Percentiles rank a stretch among this genome's conserved stretches.
Evolutionary conservation across 1,284 basidiomycete species (phyloP).

Genomic region (Ustilago hordei): DNA sequence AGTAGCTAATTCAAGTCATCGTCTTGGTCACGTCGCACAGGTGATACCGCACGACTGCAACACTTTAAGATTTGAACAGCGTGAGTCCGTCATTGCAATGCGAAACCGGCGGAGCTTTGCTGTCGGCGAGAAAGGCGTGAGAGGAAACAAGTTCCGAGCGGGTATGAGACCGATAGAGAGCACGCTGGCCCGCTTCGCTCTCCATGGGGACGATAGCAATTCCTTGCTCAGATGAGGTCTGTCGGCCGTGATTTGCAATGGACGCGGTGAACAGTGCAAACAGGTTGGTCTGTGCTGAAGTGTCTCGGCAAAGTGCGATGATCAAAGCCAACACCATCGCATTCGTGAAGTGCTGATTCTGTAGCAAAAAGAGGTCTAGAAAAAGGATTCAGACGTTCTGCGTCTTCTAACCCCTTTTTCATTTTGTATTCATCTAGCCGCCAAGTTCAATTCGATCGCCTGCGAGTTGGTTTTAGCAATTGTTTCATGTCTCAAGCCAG

Average conservation of each 20-base stretch:
- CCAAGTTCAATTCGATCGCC: background rate
- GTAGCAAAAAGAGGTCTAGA: background rate
- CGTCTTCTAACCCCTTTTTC: conserved; percentile 5
- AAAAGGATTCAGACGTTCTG: conserved; percentile 28
- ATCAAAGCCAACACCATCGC: no score
- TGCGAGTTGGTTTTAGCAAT: background rate
- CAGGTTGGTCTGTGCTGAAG: no score
- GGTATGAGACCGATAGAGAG: conserved; percentile 1
- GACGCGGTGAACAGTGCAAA: background rate
- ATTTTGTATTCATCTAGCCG: background rate
- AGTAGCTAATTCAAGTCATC: background rate
- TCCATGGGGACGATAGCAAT: background rate
- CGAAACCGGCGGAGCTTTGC: background rate
- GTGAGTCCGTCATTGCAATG: background rate
- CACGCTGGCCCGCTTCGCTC: background rate
- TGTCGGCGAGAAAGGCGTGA: background rate
- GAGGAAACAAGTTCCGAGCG: conserved; percentile 6
- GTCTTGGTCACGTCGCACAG: background rate
- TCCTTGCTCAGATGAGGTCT: background rate
- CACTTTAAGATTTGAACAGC: background rate
- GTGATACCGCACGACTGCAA: background rate
- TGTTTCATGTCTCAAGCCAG: background rate
- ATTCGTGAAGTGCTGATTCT: background rate
- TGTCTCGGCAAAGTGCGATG: no score
- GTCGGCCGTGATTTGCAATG: background rate